A percentile compares a stretch with the other conserved stretches of the same genome.
These are phyloP conservation scores for Diaporthe nobilis DNA, from an alignment of 2,329 filamentous ascomycete genomes.

Conservation along the genomic window DNA sequence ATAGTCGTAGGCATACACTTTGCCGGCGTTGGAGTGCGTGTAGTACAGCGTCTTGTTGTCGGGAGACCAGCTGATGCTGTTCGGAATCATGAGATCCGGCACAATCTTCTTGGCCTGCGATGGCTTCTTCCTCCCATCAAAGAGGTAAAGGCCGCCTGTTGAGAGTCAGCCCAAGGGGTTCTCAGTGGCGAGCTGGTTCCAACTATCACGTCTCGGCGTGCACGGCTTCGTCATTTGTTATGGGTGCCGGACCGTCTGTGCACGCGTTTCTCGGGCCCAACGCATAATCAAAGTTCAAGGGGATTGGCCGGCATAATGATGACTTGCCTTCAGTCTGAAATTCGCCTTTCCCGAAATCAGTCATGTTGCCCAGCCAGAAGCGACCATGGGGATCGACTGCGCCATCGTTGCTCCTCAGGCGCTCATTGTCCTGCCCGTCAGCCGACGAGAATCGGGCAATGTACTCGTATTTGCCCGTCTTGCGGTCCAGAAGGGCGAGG, in stretches of 20 bases:
- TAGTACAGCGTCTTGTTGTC: conserved; percentile 84
- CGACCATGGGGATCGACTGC: conserved; percentile 83
- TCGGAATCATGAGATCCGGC: conserved; percentile 80
- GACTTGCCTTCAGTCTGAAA: conserved; percentile 73
- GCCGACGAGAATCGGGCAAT: conserved; percentile 62
- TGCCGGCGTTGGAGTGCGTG: conserved; percentile 80
- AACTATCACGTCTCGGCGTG: not conserved
- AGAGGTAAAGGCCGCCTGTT: conserved; percentile 79
- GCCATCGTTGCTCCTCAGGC: conserved; percentile 84
- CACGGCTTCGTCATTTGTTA: not conserved
- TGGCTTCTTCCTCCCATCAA: conserved; percentile 70
- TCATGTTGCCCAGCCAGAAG: conserved; percentile 91
- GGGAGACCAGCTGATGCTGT: conserved; percentile 85
- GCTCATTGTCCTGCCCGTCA: conserved; percentile 57
- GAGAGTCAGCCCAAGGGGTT: conserved; percentile 31
- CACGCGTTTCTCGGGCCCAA: not conserved
- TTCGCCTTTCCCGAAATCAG: conserved; percentile 72
- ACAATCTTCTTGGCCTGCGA: conserved; percentile 69
- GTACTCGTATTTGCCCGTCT: conserved; percentile 67
- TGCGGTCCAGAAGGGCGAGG: conserved; percentile 81
- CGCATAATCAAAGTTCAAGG: not conserved
- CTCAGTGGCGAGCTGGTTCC: conserved; percentile 9
- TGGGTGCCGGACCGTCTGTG: not conserved
- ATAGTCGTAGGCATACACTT: conserved; percentile 84
- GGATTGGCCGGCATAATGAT: conserved; percentile 37